phyloP scores from a whole-genome alignment of 2,329 filamentous ascomycete species.

The Penicillium brevicompactum region DNA sequence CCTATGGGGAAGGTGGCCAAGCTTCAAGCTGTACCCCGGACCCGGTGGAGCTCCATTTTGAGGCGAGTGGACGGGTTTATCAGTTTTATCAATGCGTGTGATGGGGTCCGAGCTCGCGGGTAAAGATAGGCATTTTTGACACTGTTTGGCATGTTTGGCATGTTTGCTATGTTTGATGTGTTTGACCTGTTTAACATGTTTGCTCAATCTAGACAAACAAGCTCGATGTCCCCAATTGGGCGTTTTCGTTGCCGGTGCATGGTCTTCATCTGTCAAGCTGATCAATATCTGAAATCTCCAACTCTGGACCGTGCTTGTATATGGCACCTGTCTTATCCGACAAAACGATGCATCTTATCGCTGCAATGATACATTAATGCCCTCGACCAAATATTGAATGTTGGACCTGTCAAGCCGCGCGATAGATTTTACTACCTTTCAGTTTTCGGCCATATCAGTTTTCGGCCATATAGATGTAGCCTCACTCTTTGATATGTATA shows the following conservation, averaged over 20 bases:
- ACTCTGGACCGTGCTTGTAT: not conserved
- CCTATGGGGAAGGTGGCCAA: conserved; percentile 2
- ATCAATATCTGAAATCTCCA: not conserved
- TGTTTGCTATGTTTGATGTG: no score
- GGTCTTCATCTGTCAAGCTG: not conserved
- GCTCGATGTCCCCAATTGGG: not conserved
- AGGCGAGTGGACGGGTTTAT: conserved; percentile 6
- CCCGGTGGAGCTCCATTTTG: conserved; percentile 12
- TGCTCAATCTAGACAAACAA: not conserved
- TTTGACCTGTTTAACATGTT: no score
- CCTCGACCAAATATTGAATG: not conserved
- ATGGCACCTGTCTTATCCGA: not conserved
- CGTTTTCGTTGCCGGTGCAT: not conserved
- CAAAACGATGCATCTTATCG: not conserved
- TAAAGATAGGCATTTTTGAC: no score
- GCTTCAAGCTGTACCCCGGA: conserved; percentile 8
- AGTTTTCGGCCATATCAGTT: not conserved
- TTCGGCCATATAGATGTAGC: not conserved
- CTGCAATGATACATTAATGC: not conserved
- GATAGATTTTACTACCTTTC: not conserved
- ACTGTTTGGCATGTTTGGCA: no score
- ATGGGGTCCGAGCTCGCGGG: no score
- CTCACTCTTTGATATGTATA: not conserved
- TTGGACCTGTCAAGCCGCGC: not conserved
- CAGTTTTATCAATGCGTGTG: not conserved